phyloP scores from a whole-genome alignment of 768 basidiomycete genomes.

The Trametes coccinea region DNA sequence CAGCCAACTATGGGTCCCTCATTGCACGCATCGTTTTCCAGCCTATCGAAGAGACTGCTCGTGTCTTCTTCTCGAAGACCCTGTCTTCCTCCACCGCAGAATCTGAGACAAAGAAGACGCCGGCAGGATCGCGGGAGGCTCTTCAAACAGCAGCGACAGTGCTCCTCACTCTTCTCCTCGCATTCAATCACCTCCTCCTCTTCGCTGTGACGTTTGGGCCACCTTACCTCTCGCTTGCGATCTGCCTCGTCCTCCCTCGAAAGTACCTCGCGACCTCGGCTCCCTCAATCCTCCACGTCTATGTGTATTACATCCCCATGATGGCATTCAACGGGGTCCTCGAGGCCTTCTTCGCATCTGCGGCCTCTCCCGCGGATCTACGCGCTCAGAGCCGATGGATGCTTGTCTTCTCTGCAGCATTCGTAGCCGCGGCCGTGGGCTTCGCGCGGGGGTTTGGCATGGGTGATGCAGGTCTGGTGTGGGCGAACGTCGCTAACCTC shows the following conservation, averaged over 20 bases:
- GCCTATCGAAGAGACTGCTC: slow-evolving; percentile 90
- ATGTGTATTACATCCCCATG: slow-evolving; percentile 87
- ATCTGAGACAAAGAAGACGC: background rate
- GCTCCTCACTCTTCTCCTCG: slow-evolving; percentile 49
- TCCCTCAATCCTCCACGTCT: slow-evolving; percentile 71
- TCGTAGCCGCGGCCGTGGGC: slow-evolving; percentile 54
- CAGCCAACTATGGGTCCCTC: slow-evolving; percentile 96
- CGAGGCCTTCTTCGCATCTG: slow-evolving; percentile 87
- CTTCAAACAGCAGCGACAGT: slow-evolving; percentile 46
- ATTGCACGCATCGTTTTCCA: slow-evolving; percentile 92
- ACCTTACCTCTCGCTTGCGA: slow-evolving; percentile 67
- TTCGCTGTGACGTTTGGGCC: slow-evolving; percentile 76
- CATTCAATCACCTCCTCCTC: slow-evolving; percentile 70
- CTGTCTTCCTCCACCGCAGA: slow-evolving; percentile 34
- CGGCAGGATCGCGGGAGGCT: background rate
- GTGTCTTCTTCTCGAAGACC: slow-evolving; percentile 83
- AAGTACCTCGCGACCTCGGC: slow-evolving; percentile 78
- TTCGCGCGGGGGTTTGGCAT: slow-evolving; percentile 45
- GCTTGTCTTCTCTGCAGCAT: slow-evolving; percentile 70
- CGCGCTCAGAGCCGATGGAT: slow-evolving; percentile 79
- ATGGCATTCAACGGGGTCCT: slow-evolving; percentile 88
- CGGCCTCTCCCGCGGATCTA: slow-evolving; percentile 67
- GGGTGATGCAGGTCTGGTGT: slow-evolving; percentile 72
- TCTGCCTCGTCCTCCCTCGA: slow-evolving; percentile 69
- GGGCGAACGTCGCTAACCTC: slow-evolving; percentile 73